phyloP scores from a whole-genome alignment of 23 red algal genomes.

The Pyropia haitanensis region DNA sequence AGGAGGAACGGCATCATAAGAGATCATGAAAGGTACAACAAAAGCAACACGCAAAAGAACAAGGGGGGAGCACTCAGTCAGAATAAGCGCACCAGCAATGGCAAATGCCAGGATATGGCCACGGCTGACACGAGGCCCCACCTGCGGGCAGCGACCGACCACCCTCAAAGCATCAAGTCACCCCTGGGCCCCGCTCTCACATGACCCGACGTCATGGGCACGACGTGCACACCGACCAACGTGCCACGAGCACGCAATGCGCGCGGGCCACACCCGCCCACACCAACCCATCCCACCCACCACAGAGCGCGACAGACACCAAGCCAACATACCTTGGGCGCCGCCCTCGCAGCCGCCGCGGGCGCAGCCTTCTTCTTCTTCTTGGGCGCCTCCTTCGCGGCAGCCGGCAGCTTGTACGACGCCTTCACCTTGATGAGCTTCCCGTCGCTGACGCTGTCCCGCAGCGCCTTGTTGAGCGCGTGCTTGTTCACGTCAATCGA shows the following conservation, averaged over 20 bases:
- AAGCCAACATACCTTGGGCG: constrained; percentile 12
- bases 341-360: constrained; percentile 1
- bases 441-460: constrained; percentile 36
- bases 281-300: not conserved
- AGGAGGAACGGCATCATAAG: not conserved
- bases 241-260: not conserved
- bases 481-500: constrained; percentile 60
- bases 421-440: constrained; percentile 60
- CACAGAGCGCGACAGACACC: not conserved
- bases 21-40: not conserved
- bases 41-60: not conserved
- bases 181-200: not conserved
- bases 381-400: constrained; percentile 1
- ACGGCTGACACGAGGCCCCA: not conserved
- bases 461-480: constrained; percentile 49
- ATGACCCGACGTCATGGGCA: not conserved
- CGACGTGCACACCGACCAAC: not conserved
- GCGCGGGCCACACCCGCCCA: not conserved
- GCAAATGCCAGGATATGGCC: not conserved
- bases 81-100: not conserved
- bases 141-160: not conserved
- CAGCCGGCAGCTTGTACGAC: constrained; percentile 34
- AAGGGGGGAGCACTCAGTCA: not conserved
- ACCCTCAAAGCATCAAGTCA: not conserved
- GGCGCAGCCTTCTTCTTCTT: constrained; percentile 26